Evolutionary conservation across 139 green algal species (phyloP), one percentile per base, ranked within the genome.

Genomic region (Zygnema cylindricum): DNA sequence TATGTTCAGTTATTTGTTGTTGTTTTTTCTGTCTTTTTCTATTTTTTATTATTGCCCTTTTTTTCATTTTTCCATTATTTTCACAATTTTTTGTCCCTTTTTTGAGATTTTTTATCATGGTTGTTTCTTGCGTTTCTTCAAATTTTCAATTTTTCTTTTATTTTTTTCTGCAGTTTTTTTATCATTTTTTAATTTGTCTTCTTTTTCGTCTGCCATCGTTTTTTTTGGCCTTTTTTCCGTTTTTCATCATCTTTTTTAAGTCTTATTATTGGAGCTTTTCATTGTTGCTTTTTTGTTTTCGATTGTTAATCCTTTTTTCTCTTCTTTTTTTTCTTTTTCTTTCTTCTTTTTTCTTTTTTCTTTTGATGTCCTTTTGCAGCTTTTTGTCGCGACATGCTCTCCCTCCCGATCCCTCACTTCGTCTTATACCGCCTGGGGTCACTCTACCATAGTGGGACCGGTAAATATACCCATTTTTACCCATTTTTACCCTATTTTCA

Each of bases 311-410:
- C 76, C 57, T 49, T 3, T 84, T 42, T 22, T 39, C 32, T 84
- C n/a, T 84, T 39, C 76, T 84, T 57, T 38, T 55, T 43, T 84
- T 55, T 43, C 23, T 42, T 33, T 69, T 7, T 41, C 1, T 39
- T 30, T n/a, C 40, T 75, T 16, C 73, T 86, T 41, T 3, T 39
- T 22, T 55, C 0, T 33, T 16, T 43, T 16, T 16, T 79, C 71
- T 79, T 11, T 79, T 16, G 3, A 25, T 79, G 7, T 11, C 41
- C 11, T 79, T 63, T 63, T 63, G 7, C 97, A 99, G 92, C 69
- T 98, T 2, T 99, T 96, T 88, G 95, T 99, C 33, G 94, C 93
- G 49, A 94, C 92, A 1, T 98, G 96, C 94, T 98, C 96, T 0
- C 96, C 96, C 0, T 95, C 97, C 0, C 91, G 96, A 1, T 94